A percentile compares a stretch with the other conserved stretches of the same genome.
Conservation (phyloP, 1,284 basidiomycete species). For the Mycena sp. region DNA sequence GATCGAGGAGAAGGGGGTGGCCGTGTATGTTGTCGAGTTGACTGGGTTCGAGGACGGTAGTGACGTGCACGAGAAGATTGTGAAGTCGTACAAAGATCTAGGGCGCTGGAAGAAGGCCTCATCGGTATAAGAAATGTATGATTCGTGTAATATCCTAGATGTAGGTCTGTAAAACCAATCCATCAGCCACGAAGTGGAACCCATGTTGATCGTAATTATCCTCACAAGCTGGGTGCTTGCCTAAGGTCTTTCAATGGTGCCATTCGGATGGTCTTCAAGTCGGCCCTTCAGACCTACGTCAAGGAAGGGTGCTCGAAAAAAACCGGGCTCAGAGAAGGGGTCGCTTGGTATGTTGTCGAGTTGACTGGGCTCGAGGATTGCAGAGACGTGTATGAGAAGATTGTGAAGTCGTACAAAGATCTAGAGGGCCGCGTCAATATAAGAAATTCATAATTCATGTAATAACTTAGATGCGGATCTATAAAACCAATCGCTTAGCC, state of each 20-base stretch:
- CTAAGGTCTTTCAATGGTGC: no score
- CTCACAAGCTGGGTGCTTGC: no score
- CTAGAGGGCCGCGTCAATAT: slow-evolving; percentile 2
- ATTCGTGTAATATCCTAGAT: no score
- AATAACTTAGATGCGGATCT: no score
- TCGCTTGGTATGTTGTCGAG: slow-evolving; percentile 22
- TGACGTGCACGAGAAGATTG: slow-evolving; percentile 13
- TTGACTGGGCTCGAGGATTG: slow-evolving; percentile 24
- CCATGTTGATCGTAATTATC: no score
- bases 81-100: slow-evolving; percentile 16
- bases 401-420: slow-evolving; percentile 19
- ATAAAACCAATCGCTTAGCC: no score
- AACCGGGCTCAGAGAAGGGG: slow-evolving; percentile 15
- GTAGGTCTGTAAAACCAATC: no score
- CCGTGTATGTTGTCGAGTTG: slow-evolving; percentile 21
- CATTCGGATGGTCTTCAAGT: no score
- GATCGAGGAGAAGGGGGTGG: slow-evolving; percentile 20
- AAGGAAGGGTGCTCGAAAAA: no score
- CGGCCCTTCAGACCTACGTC: no score
- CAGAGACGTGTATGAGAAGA: slow-evolving; percentile 9
- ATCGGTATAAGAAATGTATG: no score
- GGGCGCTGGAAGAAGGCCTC: slow-evolving; percentile 3
- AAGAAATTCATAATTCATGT: slow-evolving; percentile 7
- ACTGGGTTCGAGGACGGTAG: slow-evolving; percentile 23
- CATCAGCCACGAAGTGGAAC: no score